These are phyloP conservation scores for Ilyonectria mors-panacis DNA, from an alignment of 2,329 filamentous ascomycete species.

Conservation along the genomic window DNA sequence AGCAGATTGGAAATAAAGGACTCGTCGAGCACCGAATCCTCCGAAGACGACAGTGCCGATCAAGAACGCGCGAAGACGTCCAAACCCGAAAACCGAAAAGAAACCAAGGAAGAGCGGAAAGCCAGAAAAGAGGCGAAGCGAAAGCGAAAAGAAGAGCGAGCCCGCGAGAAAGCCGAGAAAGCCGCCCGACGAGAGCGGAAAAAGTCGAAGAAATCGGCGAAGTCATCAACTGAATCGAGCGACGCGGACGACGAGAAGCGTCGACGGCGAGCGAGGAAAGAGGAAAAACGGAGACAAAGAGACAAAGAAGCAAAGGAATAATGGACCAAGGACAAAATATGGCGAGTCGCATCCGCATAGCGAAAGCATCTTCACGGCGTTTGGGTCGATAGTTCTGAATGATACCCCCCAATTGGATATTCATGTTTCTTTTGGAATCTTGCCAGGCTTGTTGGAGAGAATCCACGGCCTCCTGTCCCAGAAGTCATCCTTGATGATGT, in stretches of 20 bases:
- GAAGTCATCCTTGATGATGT: constrained; percentile 96
- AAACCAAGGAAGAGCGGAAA: constrained; percentile 62
- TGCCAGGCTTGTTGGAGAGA: constrained; percentile 80
- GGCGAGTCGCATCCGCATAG: constrained; percentile 29
- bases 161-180: constrained; percentile 41
- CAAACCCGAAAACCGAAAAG: constrained; percentile 46
- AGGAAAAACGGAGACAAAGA: constrained; percentile 56
- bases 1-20: constrained; percentile 47
- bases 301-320: constrained; percentile 43
- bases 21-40: constrained; percentile 45
- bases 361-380: constrained; percentile 47
- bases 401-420: constrained; percentile 51
- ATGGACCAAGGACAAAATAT: constrained; percentile 29
- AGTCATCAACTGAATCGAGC: constrained; percentile 48
- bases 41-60: constrained; percentile 50
- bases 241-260: constrained; percentile 61
- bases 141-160: constrained; percentile 49
- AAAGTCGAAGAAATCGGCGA: constrained; percentile 46
- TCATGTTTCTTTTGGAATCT: constrained; percentile 73
- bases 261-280: constrained; percentile 60
- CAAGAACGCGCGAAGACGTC: constrained; percentile 44
- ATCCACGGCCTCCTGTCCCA: constrained; percentile 92
- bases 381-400: constrained; percentile 45
- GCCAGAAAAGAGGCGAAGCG: constrained; percentile 54
- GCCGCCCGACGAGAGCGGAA: constrained; percentile 44